Base-by-base conservation (phyloP, 768 basidiomycete species). In the Lactarius quietus region DNA sequence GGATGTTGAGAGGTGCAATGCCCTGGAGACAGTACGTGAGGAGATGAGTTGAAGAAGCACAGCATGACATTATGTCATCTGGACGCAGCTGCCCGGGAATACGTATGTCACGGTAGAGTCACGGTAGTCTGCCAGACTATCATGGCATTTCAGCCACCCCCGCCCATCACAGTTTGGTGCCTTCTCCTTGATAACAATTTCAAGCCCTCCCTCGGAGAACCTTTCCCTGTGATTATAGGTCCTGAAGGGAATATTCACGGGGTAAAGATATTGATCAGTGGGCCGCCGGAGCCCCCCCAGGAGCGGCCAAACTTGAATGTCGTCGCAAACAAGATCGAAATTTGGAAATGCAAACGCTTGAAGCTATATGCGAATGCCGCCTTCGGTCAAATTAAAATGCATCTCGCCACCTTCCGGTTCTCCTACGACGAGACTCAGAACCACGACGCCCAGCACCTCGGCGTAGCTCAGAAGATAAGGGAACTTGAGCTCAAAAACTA, bases 391-490 rank as follows among this genome's bases (percentile, higher is more conserved):
- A 8, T 10, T 9, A 23, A n/a, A 10, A 45, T 36, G 0, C 48
- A 31, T 33, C 28, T 29, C 8, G 33, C 6, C 33, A 15, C 6
- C 12, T 18, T 45, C n/a, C 4, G 6, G 20, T 45, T 31, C 38
- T 18, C 31, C 23, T 7, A 17, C 56, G 31, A 48, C 28, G 9
- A 7, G 17, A 5, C n/a, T n/a, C n/a, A n/a, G n/a, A n/a, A n/a
- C n/a, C n/a, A 45, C 41, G 0, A 7, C 61, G 0, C 57, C 65
- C 60, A 61, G 18, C 57, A 66, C 39, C 55, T 41, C 9, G 41
- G 41, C 55, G 6, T 54, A 55, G 6, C 55, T 61, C 38, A 52
- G 57, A 41, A 12, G 20, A 20, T 20, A 7, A 41, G 6, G 41
- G 18, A 8, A 20, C 18, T 41, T 41, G 7, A 41, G 18, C 18